These are phyloP conservation scores for Colletotrichum magnum DNA, from an alignment of 2,329 filamentous ascomycete genomes.

Conservation along the genomic window DNA sequence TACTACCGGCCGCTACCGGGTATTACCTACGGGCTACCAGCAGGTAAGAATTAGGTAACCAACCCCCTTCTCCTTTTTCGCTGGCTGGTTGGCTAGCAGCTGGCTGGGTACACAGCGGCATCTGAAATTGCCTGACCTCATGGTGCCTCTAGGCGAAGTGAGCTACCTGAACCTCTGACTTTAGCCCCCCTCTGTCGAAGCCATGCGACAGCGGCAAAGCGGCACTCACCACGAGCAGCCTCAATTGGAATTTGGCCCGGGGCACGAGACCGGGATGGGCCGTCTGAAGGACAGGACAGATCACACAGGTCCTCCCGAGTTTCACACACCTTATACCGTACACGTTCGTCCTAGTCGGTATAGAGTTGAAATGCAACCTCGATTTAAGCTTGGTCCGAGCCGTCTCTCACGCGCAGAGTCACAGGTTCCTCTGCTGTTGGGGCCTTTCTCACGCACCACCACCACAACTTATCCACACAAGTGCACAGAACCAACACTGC, in stretches of 20 bases:
- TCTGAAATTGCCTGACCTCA: constrained; percentile 28
- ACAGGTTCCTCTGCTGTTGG: constrained; percentile 25
- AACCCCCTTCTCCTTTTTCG: constrained; percentile 1
- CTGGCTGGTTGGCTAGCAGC: not conserved
- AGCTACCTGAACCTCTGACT: constrained; percentile 15
- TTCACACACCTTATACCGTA: constrained; percentile 15
- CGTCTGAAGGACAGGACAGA: constrained; percentile 24
- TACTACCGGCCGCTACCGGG: not conserved
- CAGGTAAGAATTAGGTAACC: no score
- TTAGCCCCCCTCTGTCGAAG: not conserved
- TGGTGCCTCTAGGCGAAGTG: constrained; percentile 27
- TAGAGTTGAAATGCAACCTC: constrained; percentile 3
- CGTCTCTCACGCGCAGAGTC: constrained; percentile 37
- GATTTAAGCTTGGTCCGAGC: constrained; percentile 36
- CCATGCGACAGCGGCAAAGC: not conserved
- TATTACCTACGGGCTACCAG: not conserved
- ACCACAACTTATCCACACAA: not conserved
- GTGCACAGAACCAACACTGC: constrained; percentile 6
- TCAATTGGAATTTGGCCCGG: not conserved
- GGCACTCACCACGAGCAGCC: not conserved
- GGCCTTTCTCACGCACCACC: not conserved
- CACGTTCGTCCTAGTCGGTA: constrained; percentile 24
- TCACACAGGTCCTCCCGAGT: constrained; percentile 25
- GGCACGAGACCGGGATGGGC: constrained; percentile 4
- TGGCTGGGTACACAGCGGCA: not conserved